Percentiles rank a stretch among this genome's conserved stretches.
phyloP scores from a whole-genome alignment of 2,329 filamentous ascomycete genomes.

The Phaeoacremonium minimum region DNA sequence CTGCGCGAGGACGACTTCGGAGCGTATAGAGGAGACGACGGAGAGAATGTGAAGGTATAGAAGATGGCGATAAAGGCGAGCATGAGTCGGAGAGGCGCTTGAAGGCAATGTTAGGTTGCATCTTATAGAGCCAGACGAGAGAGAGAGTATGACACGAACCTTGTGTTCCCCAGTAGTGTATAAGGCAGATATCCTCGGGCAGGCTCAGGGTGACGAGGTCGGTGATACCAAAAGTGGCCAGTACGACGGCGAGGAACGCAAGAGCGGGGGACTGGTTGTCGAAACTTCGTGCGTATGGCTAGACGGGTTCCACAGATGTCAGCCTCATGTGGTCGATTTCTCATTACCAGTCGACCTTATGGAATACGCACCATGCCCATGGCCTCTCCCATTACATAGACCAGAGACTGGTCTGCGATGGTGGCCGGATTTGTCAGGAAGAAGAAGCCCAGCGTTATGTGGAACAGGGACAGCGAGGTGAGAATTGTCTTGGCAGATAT shows the following conservation, averaged over 20 bases:
- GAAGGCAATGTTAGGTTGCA: background rate
- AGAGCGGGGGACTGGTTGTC: slow-evolving; percentile 65
- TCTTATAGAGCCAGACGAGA: slow-evolving; percentile 3
- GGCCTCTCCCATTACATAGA: slow-evolving; percentile 77
- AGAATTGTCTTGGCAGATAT: slow-evolving; percentile 79
- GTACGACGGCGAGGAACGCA: slow-evolving; percentile 67
- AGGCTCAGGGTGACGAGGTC: slow-evolving; percentile 65
- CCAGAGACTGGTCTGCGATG: slow-evolving; percentile 74
- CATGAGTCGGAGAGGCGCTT: slow-evolving; percentile 60
- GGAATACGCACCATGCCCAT: slow-evolving; percentile 66
- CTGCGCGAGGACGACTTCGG: slow-evolving; percentile 19
- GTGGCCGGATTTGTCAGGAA: slow-evolving; percentile 70
- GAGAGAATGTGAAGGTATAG: slow-evolving; percentile 61
- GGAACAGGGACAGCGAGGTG: slow-evolving; percentile 76
- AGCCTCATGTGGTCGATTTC: background rate
- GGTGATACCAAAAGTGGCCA: slow-evolving; percentile 55
- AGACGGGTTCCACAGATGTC: slow-evolving; percentile 1
- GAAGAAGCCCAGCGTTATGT: slow-evolving; percentile 79
- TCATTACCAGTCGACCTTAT: background rate
- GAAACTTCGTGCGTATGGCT: slow-evolving; percentile 66
- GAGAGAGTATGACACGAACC: slow-evolving; percentile 51
- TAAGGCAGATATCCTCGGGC: slow-evolving; percentile 60
- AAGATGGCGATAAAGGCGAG: slow-evolving; percentile 57
- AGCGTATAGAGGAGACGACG: slow-evolving; percentile 46
- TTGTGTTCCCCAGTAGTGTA: slow-evolving; percentile 64